A percentile compares a stretch with the other conserved stretches of the same genome.
Conservation (phyloP, 345 rosid species). For the rapeseed (Brassica napus) region Da-Ae NC_063437.1:15055001-15055500, state of each 20-base stretch:
- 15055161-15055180: background rate
- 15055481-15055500: too few relatives aligned
- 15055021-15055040: background rate
- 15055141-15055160: background rate
- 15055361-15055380: background rate
- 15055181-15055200: background rate
- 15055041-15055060: background rate
- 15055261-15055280: background rate
- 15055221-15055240: background rate
- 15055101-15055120: conserved; percentile 16
- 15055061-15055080: conserved; percentile 25
- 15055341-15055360: background rate
- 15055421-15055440: background rate
- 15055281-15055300: background rate
- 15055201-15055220: background rate
- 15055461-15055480: too few relatives aligned
- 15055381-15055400: background rate
- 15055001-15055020: conserved; percentile 10
- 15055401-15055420: background rate
- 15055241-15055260: background rate
- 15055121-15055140: background rate
- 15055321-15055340: background rate
- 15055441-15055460: too few relatives aligned
- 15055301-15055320: background rate
- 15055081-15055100: conserved; percentile 10